Evolutionary conservation across 1,284 basidiomycete species (phyloP).

Genomic region (Tilletia setariae): DNA sequence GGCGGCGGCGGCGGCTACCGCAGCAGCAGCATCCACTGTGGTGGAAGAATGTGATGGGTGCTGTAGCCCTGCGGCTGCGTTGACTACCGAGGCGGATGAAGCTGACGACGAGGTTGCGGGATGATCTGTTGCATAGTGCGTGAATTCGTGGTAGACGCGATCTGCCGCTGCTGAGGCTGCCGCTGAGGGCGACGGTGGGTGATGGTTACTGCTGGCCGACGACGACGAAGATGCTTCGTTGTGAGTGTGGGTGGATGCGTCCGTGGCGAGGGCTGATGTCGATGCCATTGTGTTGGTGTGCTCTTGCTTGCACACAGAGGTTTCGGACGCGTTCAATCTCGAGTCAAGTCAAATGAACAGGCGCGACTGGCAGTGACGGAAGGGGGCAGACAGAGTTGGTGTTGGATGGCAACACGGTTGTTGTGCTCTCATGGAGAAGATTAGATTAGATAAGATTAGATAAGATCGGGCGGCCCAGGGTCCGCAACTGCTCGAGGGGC

Average conservation of each 20-base stretch:
- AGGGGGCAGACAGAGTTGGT: too few species aligned
- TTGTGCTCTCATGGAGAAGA: too few species aligned
- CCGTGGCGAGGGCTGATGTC: neutral
- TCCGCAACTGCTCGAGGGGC: too few species aligned
- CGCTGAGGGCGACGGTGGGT: neutral
- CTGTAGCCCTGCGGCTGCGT: neutral
- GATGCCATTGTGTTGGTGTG: neutral
- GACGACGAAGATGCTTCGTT: neutral
- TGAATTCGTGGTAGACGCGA: slow-evolving; percentile 12
- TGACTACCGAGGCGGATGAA: neutral
- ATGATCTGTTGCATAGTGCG: neutral
- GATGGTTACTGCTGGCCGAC: neutral
- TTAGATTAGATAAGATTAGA: neutral
- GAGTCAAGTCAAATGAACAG: too few species aligned
- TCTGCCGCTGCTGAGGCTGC: slow-evolving; percentile 3
- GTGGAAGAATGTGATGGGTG: too few species aligned
- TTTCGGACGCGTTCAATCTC: too few species aligned
- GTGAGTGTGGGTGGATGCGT: neutral
- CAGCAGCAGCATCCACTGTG: neutral
- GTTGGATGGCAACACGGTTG: too few species aligned
- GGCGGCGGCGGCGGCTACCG: neutral
- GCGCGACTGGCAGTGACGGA: neutral
- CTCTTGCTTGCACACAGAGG: too few species aligned
- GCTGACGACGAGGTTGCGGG: neutral
- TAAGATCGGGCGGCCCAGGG: slow-evolving; percentile 3